Evolutionary conservation across 805 yeast genomes (phyloP).

Genomic region (Candida parachauliodes): DNA sequence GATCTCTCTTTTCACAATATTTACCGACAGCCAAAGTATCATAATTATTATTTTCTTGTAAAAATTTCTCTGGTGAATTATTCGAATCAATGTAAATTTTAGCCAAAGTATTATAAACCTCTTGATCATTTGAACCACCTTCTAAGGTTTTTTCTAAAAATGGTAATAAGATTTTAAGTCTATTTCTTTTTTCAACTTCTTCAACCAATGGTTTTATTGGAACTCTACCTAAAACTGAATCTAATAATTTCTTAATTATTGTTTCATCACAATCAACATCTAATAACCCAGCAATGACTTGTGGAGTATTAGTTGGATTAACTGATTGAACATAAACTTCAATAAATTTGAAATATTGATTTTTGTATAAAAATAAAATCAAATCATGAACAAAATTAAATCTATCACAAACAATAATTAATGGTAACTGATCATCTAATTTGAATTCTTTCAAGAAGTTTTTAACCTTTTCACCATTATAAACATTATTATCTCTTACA

Average conservation of each 20-base stretch:
- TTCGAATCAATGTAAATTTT: constrained; percentile 97
- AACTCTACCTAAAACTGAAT: constrained; percentile 89
- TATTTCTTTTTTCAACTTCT: constrained; percentile 95
- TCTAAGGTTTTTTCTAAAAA: constrained; percentile 85
- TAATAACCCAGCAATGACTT: constrained; percentile 90
- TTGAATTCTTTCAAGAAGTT: constrained; percentile 93
- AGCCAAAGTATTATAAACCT: constrained; percentile 91
- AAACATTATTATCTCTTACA: constrained; percentile 89
- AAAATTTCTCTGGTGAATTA: constrained; percentile 95
- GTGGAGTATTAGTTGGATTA: constrained; percentile 92
- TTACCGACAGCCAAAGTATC: constrained; percentile 95
- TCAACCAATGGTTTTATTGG: constrained; percentile 85
- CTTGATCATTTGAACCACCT: constrained; percentile 83
- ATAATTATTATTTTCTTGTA: constrained; percentile 84
- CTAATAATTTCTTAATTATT: constrained; percentile 74
- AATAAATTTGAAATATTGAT: constrained; percentile 92
- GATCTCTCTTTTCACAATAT: constrained; percentile 98
- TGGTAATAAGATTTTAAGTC: constrained; percentile 86
- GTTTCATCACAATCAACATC: constrained; percentile 97
- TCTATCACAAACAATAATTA: constrained; percentile 94
- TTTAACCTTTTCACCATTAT: constrained; percentile 96
- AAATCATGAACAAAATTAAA: constrained; percentile 89
- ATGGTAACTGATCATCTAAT: constrained; percentile 91
- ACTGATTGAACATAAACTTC: constrained; percentile 98
- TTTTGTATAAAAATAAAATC: constrained; percentile 88